Evolutionary conservation across 352 stramenopile species (phyloP), one percentile per base, ranked within the genome.

Genomic region (Nothophytophthora sp.): DNA sequence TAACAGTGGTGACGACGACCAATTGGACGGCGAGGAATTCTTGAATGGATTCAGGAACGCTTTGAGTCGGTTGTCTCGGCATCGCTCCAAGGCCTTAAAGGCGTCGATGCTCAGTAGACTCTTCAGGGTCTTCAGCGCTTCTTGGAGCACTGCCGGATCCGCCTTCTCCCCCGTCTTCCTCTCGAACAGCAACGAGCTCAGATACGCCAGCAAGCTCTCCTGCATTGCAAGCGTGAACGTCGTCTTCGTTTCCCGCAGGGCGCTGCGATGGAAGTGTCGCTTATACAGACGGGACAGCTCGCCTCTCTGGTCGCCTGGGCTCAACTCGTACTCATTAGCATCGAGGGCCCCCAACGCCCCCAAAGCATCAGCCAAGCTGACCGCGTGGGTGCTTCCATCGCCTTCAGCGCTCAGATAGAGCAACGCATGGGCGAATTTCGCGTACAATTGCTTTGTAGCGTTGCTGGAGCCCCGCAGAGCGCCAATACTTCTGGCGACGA

Each of bases 111-210:
- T 56, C 16, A 91, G 50, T 9, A 93, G 45, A 15, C 30, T 59
- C 41, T 81, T 88, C 33, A 91, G 34, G 22, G 80, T 69, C 6
- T 58, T 67, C 7, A 88, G 29, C 1, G 67, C 46, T 50, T 83
- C 55, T 23, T 77, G 51, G 3, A 92, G 52, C 2, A 85, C 55
- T 19, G 67, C 51, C 1, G 77, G 48, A 7, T 57, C 36, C 33
- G 65, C 44, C 27, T 39, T 50, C 40, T 18, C 35, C 22, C 18
- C 29, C 18, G 27, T 54, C 39, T 41, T 48, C 28, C 56, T 60
- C 40, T 90, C 81, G 28, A 91, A 90, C 32, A 93, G 34, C 18
- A 91, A 16, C n/a, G 80, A 86, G 27, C 73, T 80, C 33, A 93
- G 36, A 41, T 72, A 83, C 11, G 64, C 49, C 2, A 93, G 60